Percentiles rank a stretch among this genome's conserved stretches.
Evolutionary conservation across 495 filamentous ascomycete species (phyloP).

Genomic region (Amniculicola lignicola): DNA sequence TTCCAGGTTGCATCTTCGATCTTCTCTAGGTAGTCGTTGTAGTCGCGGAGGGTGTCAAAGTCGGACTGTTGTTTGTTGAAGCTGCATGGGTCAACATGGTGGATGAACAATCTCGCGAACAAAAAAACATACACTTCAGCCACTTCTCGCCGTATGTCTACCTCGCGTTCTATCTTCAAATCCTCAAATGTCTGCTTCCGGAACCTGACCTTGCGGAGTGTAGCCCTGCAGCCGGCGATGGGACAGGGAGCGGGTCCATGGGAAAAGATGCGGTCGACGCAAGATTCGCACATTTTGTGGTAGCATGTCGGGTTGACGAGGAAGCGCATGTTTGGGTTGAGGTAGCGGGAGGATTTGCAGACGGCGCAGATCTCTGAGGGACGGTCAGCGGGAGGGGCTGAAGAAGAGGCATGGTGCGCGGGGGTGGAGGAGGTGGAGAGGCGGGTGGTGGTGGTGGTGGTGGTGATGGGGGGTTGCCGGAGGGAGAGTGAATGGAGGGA

Average conservation of each 20-base stretch:
- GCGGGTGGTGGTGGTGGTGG: too few relatives aligned
- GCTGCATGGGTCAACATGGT: neutral
- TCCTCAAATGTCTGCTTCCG: conserved; percentile 87
- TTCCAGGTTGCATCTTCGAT: conserved; percentile 90
- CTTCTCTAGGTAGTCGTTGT: conserved; percentile 91
- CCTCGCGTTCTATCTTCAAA: conserved; percentile 85
- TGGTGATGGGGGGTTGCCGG: conserved; percentile 9
- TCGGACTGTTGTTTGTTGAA: conserved; percentile 90
- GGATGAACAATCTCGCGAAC: neutral
- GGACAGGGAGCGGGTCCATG: conserved; percentile 87
- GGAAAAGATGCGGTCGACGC: conserved; percentile 91
- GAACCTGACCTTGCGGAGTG: conserved; percentile 80
- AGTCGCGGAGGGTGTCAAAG: conserved; percentile 74
- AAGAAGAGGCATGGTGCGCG: neutral
- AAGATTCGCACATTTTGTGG: conserved; percentile 95
- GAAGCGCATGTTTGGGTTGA: conserved; percentile 89
- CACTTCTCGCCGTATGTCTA: conserved; percentile 82
- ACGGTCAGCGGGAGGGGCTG: conserved; percentile 6
- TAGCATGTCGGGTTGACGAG: conserved; percentile 98
- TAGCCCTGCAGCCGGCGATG: conserved; percentile 78
- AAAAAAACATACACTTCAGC: conserved; percentile 56
- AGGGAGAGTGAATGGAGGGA: conserved; percentile 13
- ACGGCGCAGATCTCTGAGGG: conserved; percentile 82
- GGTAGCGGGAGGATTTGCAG: conserved; percentile 92
- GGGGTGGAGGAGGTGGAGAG: neutral